Evolutionary conservation across 1,284 basidiomycete genomes (phyloP).

Genomic region (Peniophora sp.): DNA sequence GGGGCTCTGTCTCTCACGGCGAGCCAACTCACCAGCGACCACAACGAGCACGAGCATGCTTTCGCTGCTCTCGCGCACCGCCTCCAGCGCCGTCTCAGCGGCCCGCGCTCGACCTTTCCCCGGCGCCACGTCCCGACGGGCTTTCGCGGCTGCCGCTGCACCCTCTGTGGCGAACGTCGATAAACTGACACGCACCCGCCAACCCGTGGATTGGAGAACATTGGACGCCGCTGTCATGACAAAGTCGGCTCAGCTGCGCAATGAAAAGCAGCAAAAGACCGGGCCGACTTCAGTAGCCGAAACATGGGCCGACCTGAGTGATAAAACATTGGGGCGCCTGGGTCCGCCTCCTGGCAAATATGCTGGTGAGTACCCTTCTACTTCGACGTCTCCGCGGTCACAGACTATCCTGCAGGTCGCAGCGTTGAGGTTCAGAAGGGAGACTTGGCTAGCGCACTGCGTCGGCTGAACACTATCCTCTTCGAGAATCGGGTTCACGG

Average conservation of each 20-base stretch:
- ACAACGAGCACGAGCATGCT: not conserved
- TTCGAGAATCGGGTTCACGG: constrained; percentile 45
- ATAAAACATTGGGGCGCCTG: not conserved
- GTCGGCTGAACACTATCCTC: constrained; percentile 43
- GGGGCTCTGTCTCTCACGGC: not conserved
- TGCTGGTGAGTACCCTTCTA: constrained; percentile 21
- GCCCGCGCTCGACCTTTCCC: too few relatives aligned
- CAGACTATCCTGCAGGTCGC: constrained; percentile 31
- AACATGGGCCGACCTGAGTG: constrained; percentile 2
- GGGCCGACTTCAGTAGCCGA: not conserved
- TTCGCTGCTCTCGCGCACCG: not conserved
- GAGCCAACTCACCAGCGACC: not conserved
- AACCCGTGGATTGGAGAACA: not conserved
- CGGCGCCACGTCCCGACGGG: not conserved
- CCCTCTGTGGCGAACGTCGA: not conserved
- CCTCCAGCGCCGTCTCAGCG: not conserved
- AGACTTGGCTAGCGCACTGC: constrained; percentile 35
- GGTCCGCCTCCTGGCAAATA: constrained; percentile 23
- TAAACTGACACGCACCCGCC: not conserved
- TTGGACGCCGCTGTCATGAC: too few relatives aligned
- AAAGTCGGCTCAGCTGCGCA: too few relatives aligned
- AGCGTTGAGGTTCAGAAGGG: constrained; percentile 33
- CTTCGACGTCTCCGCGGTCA: constrained; percentile 2
- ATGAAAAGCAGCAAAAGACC: too few relatives aligned
- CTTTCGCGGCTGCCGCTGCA: not conserved